phyloP scores from a whole-genome alignment of 805 yeast genomes.

The Nakazawaea siamensis region DNA sequence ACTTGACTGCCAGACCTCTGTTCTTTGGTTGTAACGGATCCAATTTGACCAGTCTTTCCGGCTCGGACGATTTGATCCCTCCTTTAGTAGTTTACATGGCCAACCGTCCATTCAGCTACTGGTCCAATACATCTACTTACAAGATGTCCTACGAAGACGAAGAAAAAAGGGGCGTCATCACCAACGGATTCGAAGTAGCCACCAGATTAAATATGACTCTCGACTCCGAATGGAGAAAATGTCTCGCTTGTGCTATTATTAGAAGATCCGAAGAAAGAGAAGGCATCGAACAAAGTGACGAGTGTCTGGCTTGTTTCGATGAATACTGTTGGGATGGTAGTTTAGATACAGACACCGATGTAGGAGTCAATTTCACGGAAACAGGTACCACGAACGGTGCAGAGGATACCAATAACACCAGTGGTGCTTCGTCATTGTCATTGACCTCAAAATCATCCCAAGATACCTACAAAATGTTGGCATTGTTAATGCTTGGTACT shows the following conservation, averaged over 20 bases:
- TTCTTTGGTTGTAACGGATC: constrained; percentile 77
- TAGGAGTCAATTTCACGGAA: constrained; percentile 27
- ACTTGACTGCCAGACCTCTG: constrained; percentile 60
- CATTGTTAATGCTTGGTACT: constrained; percentile 1
- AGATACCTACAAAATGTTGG: background rate
- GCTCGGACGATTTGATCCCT: constrained; percentile 35
- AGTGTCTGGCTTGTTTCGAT: constrained; percentile 64
- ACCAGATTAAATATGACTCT: constrained; percentile 59
- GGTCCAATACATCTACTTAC: constrained; percentile 68
- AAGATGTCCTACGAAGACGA: constrained; percentile 51
- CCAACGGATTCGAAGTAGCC: constrained; percentile 68
- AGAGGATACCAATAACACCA: constrained; percentile 17
- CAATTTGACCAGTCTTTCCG: constrained; percentile 38
- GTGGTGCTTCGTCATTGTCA: constrained; percentile 11
- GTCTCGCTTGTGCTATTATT: constrained; percentile 78
- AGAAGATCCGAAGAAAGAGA: constrained; percentile 71
- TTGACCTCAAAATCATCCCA: background rate
- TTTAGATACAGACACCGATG: constrained; percentile 5
- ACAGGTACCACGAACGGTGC: constrained; percentile 27
- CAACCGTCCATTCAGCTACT: constrained; percentile 56
- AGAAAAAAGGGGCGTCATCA: constrained; percentile 51
- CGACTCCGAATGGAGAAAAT: constrained; percentile 61
- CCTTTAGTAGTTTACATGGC: constrained; percentile 77
- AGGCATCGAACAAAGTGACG: constrained; percentile 50
- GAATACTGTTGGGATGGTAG: constrained; percentile 73